These are phyloP conservation scores for Smallanthus sonchifolius DNA, from an alignment of 129 eudicot species.

Conservation along the genomic window DNA sequence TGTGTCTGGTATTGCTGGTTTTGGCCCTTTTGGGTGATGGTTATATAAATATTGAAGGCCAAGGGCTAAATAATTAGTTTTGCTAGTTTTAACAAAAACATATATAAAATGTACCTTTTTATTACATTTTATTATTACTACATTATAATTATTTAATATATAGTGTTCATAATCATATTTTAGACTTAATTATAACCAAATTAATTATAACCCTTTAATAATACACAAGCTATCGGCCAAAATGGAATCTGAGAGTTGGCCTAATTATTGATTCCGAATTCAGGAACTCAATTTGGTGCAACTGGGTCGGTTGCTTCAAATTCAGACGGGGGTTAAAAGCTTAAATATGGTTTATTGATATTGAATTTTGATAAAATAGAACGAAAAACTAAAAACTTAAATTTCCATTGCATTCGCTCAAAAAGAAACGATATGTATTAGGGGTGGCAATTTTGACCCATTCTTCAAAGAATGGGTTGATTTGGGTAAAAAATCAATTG, in stretches of 20 bases:
- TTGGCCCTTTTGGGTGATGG: no score
- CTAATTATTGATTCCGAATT: conserved; percentile 1
- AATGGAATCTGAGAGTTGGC: background rate
- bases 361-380: no score
- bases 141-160: background rate
- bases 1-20: background rate
- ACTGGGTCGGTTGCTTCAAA: background rate
- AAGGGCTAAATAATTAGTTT: no score
- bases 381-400: no score
- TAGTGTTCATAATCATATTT: background rate
- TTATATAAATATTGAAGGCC: no score
- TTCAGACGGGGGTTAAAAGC: background rate
- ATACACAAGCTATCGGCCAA: background rate
- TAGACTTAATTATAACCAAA: background rate
- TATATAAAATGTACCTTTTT: no score
- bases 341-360: background rate
- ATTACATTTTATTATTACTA: background rate
- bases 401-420: no score
- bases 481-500: no score
- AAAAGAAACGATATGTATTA: no score
- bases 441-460: no score
- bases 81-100: no score
- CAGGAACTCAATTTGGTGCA: background rate
- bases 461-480: no score
- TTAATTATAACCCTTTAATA: background rate